phyloP scores from a whole-genome alignment of 495 filamentous ascomycete species.

The Neurospora hispaniola region DNA sequence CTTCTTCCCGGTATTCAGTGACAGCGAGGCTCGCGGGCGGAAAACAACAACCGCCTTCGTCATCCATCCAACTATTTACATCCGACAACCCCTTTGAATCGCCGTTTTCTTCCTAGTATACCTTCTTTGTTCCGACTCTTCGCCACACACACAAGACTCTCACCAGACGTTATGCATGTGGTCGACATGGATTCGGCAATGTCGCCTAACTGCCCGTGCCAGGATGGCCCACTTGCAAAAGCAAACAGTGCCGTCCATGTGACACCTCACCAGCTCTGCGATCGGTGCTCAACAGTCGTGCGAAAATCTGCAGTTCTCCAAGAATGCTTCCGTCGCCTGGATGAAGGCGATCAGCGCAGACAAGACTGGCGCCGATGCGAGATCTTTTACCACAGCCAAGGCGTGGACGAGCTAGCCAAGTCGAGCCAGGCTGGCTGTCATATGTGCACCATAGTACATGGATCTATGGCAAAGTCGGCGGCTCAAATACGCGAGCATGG shows the following conservation, averaged over 20 bases:
- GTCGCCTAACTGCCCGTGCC: neutral
- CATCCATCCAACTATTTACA: neutral
- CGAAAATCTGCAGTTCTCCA: neutral
- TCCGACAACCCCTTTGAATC: neutral
- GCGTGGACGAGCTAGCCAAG: neutral
- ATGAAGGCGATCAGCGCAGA: neutral
- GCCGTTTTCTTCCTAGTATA: neutral
- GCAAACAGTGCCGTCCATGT: neutral
- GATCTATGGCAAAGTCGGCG: neutral
- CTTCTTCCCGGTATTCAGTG: neutral
- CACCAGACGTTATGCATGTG: neutral
- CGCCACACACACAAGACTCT: neutral
- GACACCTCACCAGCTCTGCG: neutral
- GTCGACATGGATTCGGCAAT: neutral
- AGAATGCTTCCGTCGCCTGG: neutral
- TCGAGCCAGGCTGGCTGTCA: neutral
- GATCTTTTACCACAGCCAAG: neutral
- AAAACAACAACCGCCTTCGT: neutral
- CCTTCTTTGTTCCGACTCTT: neutral
- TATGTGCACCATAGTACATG: neutral
- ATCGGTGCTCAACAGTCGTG: neutral
- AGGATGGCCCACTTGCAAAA: neutral
- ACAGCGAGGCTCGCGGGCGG: neutral
- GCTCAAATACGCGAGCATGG: neutral
- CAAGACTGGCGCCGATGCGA: neutral